Percentiles rank a stretch among this genome's conserved stretches.
These are phyloP conservation scores for Annulohypoxylon nitens DNA, from an alignment of 495 filamentous ascomycete genomes.

Conservation along the genomic window DNA sequence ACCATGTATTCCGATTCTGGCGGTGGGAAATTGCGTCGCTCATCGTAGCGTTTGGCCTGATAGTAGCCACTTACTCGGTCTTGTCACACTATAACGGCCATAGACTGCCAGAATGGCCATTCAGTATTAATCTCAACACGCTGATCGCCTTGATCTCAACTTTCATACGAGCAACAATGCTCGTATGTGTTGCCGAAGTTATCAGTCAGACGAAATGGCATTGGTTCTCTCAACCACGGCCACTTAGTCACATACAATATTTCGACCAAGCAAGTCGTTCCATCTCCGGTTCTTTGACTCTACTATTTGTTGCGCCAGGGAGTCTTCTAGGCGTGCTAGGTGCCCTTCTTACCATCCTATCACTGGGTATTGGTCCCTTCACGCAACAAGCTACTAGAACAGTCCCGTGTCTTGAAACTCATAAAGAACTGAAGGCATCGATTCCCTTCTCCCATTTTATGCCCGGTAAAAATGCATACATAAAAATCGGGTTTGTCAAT, in stretches of 20 bases:
- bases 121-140: conserved; percentile 59
- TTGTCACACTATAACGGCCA: conserved; percentile 22
- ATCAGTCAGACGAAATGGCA: conserved; percentile 63
- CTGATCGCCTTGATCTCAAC: conserved; percentile 60
- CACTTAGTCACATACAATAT: conserved; percentile 57
- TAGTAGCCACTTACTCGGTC: conserved; percentile 30
- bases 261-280: conserved; percentile 58
- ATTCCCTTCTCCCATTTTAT: conserved; percentile 30
- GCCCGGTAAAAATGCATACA: conserved; percentile 5
- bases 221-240: conserved; percentile 59
- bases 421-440: conserved; percentile 19
- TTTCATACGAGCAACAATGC: conserved; percentile 57
- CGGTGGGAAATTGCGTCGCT: conserved; percentile 34
- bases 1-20: conserved; percentile 40
- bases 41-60: conserved; percentile 10
- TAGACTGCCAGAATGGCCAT: conserved; percentile 25
- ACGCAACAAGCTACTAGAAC: conserved; percentile 31
- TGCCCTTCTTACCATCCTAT: conserved; percentile 30
- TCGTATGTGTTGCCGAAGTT: conserved; percentile 55
- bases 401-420: conserved; percentile 19
- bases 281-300: conserved; percentile 30
- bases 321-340: conserved; percentile 18
- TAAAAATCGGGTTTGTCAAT: not conserved
- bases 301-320: conserved; percentile 29
- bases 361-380: conserved; percentile 35